Evolutionary conservation across 1,139 yeast species (phyloP).

Genomic region (Kodamaea arcana): DNA sequence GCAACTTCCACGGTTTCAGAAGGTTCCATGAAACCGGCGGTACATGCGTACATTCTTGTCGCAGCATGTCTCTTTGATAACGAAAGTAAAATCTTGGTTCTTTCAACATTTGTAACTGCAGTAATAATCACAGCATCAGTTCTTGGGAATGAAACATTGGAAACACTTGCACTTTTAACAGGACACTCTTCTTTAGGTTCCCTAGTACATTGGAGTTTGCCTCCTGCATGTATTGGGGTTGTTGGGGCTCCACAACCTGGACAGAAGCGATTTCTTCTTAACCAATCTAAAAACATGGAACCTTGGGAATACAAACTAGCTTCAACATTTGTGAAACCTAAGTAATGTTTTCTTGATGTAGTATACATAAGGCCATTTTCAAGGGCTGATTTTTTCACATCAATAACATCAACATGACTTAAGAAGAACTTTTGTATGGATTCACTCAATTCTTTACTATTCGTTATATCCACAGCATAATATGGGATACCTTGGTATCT

Average conservation of each 20-base stretch:
- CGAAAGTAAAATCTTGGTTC: conserved; percentile 66
- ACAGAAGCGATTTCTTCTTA: conserved; percentile 68
- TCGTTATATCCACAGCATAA: conserved; percentile 69
- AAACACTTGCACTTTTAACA: conserved; percentile 49
- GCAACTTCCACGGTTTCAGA: conserved; percentile 89
- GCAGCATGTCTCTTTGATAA: conserved; percentile 52
- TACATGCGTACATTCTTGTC: conserved; percentile 64
- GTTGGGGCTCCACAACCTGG: conserved; percentile 82
- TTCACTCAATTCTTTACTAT: conserved; percentile 21
- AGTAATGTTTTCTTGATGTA: conserved; percentile 32
- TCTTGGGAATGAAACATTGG: conserved; percentile 77
- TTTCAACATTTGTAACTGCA: conserved; percentile 63
- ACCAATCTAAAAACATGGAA: conserved; percentile 84
- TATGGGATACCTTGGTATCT: conserved; percentile 68
- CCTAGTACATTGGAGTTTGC: conserved; percentile 62
- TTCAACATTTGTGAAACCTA: conserved; percentile 41
- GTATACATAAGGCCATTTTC: conserved; percentile 26
- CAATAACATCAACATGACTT: conserved; percentile 3
- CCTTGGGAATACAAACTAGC: conserved; percentile 76
- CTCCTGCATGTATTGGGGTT: conserved; percentile 76
- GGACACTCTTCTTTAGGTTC: conserved; percentile 38
- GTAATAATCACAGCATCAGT: conserved; percentile 86
- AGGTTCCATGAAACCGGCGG: conserved; percentile 96
- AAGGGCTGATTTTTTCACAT: conserved; percentile 8
- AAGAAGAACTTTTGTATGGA: conserved; percentile 16